Base-by-base conservation (phyloP, 352 stramenopile genomes). In the Phytophthora litchii region DNA sequence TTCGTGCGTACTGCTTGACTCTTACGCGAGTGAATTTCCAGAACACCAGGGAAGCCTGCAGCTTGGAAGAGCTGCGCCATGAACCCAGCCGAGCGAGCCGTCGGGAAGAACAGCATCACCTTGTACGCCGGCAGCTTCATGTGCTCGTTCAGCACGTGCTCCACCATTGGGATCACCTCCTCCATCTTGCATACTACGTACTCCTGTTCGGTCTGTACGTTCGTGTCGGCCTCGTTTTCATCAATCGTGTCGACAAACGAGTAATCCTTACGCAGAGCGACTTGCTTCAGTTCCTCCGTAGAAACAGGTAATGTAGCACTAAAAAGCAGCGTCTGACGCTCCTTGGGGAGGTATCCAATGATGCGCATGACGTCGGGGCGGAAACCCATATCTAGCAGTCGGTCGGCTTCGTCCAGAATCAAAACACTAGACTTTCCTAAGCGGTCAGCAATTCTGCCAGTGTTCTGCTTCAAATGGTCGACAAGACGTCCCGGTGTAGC, bases 1-100 rank as follows among this genome's bases (percentile, higher is more conserved):
- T 94, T 96, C 29, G 81, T 96, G 42, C 96, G 87, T 52, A 86
- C 66, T 0, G 74, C 67, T 70, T 99, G 96, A 50, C 83, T 96
- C 84, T 98, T 99, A 46, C 91, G 80, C 19, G 93, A 98, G 78
- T 99, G 97, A 43, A 99, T 98, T 67, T 99, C 94, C 1, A 98
- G 76, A 19, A 98, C 86, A 31, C 76, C 73, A 25, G 74, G 70
- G 48, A 86, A 91, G 2, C 80, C 79, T 23, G 80, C 78, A 8
- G 67, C 71, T 21, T 79, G 76, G 62, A 98, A 97, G 35, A 99
- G 82, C 57, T 97, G 80, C 8, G 91, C 84, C 74, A 94, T 93
- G 70, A 97, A 96, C 49, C 88, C 74, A 2, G 91, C 89, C 8
- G 94, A 75, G 29, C 92, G 83, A 23, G 92, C 91, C 6, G 92